phyloP scores from a whole-genome alignment of 768 basidiomycete genomes.

The Tylopilus plumbeoviolaceoides region DNA sequence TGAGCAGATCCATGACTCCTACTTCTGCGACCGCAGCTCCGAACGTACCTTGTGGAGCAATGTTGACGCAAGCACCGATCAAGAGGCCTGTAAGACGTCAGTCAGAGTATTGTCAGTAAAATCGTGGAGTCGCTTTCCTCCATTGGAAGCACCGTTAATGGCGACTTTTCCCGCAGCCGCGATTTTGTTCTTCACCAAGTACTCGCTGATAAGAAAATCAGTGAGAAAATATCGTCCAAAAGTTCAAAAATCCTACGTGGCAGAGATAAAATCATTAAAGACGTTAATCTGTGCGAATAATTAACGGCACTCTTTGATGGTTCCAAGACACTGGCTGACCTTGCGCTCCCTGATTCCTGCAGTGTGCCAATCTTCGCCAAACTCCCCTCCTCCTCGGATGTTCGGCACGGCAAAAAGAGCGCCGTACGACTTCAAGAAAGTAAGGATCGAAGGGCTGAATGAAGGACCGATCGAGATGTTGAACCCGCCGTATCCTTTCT shows the following conservation, averaged over 20 bases:
- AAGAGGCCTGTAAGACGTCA: conserved; percentile 50
- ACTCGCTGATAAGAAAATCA: conserved; percentile 43
- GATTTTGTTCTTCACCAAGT: conserved; percentile 68
- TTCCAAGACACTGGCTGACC: conserved; percentile 32
- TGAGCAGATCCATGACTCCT: conserved; percentile 76
- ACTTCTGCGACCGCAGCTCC: conserved; percentile 82
- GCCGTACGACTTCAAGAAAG: conserved; percentile 68
- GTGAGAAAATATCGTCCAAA: background rate
- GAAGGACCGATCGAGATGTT: conserved; percentile 65
- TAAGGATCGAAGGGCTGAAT: conserved; percentile 69
- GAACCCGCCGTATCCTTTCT: conserved; percentile 77
- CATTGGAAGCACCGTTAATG: conserved; percentile 80
- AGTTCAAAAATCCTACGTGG: conserved; percentile 48
- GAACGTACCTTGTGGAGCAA: conserved; percentile 69
- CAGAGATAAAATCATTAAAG: conserved; percentile 81
- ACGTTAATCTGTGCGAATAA: conserved; percentile 50
- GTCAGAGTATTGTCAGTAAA: background rate
- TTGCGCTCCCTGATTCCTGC: conserved; percentile 70
- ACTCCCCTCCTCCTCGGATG: conserved; percentile 71
- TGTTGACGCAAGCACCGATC: conserved; percentile 81
- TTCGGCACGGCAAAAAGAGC: conserved; percentile 58
- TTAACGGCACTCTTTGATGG: conserved; percentile 3
- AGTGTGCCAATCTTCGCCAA: conserved; percentile 82
- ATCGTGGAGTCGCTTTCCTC: conserved; percentile 43
- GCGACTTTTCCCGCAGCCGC: conserved; percentile 66